Evolutionary conservation across 2,329 filamentous ascomycete species (phyloP), one percentile per base, ranked within the genome.

Genomic region (Didymella keratinophila): DNA sequence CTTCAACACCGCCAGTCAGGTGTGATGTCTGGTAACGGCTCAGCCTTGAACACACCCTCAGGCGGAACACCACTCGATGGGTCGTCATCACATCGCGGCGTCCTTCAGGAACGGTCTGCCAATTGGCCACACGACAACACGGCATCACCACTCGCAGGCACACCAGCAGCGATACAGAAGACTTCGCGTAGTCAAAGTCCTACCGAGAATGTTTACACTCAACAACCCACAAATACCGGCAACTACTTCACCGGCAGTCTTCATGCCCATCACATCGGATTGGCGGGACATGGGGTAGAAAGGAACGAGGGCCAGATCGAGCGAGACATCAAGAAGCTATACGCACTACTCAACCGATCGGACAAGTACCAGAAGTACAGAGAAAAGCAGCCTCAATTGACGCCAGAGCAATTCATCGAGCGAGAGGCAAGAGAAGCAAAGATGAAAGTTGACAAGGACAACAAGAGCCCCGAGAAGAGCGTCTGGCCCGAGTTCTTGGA

Each of bases 401-500:
- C 63, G 4, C 51, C 43, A 4, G 46, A 49, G 14, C 62, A 70
- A 42, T 64, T 70, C 23, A 57, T 69, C 9, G 65, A 62, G 20
- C 63, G 62, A 34, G 68, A 70, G 16, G 64, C 62, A 50, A 47
- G 51, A 41, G 59, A 64, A 44, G 45, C 49, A 57, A 62, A 27
- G 61, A 56, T 48, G 60, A 64, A 56, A 50, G 58, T 54, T 32
- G 52, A 55, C 44, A 67, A 58, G 27, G 71, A 69, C 45, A 74
- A 67, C 72, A 60, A 60, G 42, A 48, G 51, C 46, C 57, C 51
- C 23, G 68, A 79, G 53, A 79, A 76, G 66, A 67, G 63, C 14
- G 66, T 70, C 14, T 83, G 81, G 81, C 79, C 81, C 6, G 79
- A 81, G 42, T 72, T 78, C 46, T 65, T 82, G 37, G 81, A 83